Percentiles rank a stretch among this genome's conserved stretches.
phyloP scores from a whole-genome alignment of 257 asterid species.

The Solanum acaule region DNA sequence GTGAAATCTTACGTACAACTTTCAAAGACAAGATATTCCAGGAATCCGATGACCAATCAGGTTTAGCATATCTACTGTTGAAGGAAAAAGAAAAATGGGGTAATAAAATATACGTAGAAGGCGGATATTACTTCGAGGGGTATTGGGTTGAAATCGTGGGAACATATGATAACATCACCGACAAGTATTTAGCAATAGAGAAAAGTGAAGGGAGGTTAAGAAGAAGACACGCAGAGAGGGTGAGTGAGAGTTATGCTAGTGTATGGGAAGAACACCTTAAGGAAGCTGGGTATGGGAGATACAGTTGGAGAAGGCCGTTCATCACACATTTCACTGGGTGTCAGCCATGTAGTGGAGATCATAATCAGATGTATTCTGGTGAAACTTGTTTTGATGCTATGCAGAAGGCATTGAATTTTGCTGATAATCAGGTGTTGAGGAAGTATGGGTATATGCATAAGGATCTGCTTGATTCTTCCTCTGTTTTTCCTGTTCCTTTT shows the following conservation, averaged over 20 bases:
- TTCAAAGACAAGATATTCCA: constrained; percentile 63
- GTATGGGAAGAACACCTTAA: constrained; percentile 66
- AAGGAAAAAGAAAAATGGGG: constrained; percentile 76
- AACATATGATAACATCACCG: constrained; percentile 40
- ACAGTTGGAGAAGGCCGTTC: constrained; percentile 85
- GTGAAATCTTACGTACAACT: constrained; percentile 28
- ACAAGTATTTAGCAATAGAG: constrained; percentile 41
- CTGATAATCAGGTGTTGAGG: constrained; percentile 90
- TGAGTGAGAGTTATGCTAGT: constrained; percentile 41
- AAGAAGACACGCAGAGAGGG: constrained; percentile 76
- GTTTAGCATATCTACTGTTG: constrained; percentile 45
- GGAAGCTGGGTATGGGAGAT: constrained; percentile 65
- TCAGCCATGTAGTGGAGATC: constrained; percentile 94
- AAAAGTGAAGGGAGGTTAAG: constrained; percentile 27
- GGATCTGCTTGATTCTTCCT: constrained; percentile 53
- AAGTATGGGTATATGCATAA: constrained; percentile 65
- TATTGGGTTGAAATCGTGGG: constrained; percentile 88
- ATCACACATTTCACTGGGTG: constrained; percentile 96
- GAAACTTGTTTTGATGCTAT: constrained; percentile 63
- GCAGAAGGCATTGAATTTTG: constrained; percentile 72
- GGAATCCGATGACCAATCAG: constrained; percentile 91
- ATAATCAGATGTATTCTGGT: constrained; percentile 78
- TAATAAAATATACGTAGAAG: constrained; percentile 53
- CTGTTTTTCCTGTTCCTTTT: constrained; percentile 59
- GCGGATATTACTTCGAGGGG: constrained; percentile 71